A percentile compares a stretch with the other conserved stretches of the same genome.
Evolutionary conservation across 2,329 filamentous ascomycete genomes (phyloP).

Genomic region (Calycina herbarum): DNA sequence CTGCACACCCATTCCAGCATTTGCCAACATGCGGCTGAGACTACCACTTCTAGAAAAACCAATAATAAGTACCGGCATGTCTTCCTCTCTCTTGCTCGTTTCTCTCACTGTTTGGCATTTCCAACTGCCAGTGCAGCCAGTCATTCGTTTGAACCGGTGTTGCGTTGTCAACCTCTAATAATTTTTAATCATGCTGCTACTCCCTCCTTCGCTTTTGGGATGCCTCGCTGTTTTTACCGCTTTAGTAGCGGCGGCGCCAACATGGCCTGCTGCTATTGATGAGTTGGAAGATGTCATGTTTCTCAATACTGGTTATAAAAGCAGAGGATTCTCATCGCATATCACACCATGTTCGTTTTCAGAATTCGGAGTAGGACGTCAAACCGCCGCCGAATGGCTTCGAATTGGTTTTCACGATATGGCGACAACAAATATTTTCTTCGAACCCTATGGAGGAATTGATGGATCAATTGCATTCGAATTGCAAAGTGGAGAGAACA

Average conservation of each 20-base stretch:
- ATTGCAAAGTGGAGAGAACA: conserved; percentile 54
- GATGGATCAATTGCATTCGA: conserved; percentile 63
- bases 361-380: conserved; percentile 53
- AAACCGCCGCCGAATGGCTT: conserved; percentile 62
- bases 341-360: conserved; percentile 58
- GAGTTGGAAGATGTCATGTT: conserved; percentile 66
- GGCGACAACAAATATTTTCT: conserved; percentile 52
- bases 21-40: conserved; percentile 24
- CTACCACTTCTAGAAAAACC: conserved; percentile 1
- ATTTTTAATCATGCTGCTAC: conserved; percentile 33
- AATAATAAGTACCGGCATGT: conserved; percentile 15
- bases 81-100: conserved; percentile 11
- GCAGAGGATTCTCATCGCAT: conserved; percentile 55
- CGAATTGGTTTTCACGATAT: conserved; percentile 63
- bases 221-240: conserved; percentile 22
- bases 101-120: conserved; percentile 10
- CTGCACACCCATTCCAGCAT: conserved; percentile 1
- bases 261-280: conserved; percentile 60
- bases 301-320: conserved; percentile 54
- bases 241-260: conserved; percentile 48
- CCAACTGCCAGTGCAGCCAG: conserved; percentile 26
- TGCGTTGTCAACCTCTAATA: conserved; percentile 14
- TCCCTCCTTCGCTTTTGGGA: conserved; percentile 21
- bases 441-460: conserved; percentile 49
- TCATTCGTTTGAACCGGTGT: conserved; percentile 25